Evolutionary conservation across 2,329 filamentous ascomycete genomes (phyloP), one percentile per base, ranked within the genome.

Genomic region (Aspergillus novofumigatus): DNA sequence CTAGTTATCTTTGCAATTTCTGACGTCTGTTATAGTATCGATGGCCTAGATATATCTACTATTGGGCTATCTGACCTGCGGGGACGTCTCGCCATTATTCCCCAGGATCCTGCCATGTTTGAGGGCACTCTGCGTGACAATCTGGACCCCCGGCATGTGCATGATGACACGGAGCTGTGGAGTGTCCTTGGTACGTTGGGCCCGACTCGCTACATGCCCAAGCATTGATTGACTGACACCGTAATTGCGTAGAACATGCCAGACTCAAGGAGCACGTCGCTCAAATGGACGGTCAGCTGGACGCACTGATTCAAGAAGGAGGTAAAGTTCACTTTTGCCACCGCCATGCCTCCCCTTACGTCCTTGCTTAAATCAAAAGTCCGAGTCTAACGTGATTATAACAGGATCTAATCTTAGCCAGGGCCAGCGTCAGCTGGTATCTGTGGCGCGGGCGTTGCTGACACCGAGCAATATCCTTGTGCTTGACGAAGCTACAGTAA

Each of bases 151-250:
- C 91, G 89, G 28, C 90, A 96, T 72, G 91, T 95, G 54, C 92
- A 96, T 70, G 93, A 97, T 75, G 95, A 99, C 75, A 96, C 92
- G 4, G 94, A 97, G 72, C 81, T 99, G 35, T 99, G 94, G 94
- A 96, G 90, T 71, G 92, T 95, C 59, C 81, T 97, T 61, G 90
- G 90, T 93, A 82, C 76, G 88, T 82, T 65, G 64, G 32, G 49
- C 49, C 54, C 35, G 23, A 20, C 38, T 41, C 51, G 49, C 52
- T 62, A 53, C 53, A 49, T 51, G 57, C 60, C 44, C 58, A 58
- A 62, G 62, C 38, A 50, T 35, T 44, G 52, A 59, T 59, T 56
- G 66, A 77, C 65, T 67, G 10, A 29, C 28, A 10, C 10, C 54
- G 61, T 64, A 62, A 55, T 57, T 26, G 44, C 57, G 67, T 69